phyloP scores from a whole-genome alignment of 352 stramenopile species.

The Globisporangium viniferum region DNA sequence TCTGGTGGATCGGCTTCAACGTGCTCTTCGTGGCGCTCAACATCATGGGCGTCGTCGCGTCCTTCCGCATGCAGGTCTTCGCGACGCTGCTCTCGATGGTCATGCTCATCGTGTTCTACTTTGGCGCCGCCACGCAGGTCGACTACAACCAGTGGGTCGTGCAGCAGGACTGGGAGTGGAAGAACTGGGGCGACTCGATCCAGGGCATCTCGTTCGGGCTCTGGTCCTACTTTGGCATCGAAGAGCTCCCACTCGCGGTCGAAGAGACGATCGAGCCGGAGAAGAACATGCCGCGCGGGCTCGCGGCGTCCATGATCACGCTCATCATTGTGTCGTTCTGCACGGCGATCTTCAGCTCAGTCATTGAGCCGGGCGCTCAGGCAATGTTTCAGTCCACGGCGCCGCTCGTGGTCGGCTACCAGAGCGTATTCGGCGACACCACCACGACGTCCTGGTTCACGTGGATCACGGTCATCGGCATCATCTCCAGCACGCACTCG shows the following conservation, averaged over 20 bases:
- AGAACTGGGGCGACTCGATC: slow-evolving; percentile 37
- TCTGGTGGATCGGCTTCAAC: slow-evolving; percentile 62
- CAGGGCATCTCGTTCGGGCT: slow-evolving; percentile 57
- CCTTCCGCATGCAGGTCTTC: slow-evolving; percentile 61
- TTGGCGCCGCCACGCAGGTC: slow-evolving; percentile 41
- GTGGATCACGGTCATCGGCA: slow-evolving; percentile 57
- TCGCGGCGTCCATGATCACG: slow-evolving; percentile 52
- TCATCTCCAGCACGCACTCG: slow-evolving; percentile 62
- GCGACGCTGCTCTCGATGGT: slow-evolving; percentile 44
- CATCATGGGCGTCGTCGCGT: slow-evolving; percentile 51
- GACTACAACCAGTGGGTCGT: slow-evolving; percentile 58
- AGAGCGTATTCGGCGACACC: slow-evolving; percentile 70
- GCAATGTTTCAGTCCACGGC: slow-evolving; percentile 34
- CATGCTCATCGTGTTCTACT: slow-evolving; percentile 60
- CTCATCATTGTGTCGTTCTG: slow-evolving; percentile 49
- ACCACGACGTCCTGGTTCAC: slow-evolving; percentile 53
- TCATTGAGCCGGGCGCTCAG: slow-evolving; percentile 45
- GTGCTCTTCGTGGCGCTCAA: slow-evolving; percentile 62
- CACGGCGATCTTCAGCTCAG: slow-evolving; percentile 56
- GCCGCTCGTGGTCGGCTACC: slow-evolving; percentile 60
- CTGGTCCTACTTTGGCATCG: slow-evolving; percentile 78
- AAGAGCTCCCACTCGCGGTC: slow-evolving; percentile 65
- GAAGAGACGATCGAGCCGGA: slow-evolving; percentile 71
- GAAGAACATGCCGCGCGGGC: slow-evolving; percentile 62
- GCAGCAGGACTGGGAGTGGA: slow-evolving; percentile 48